Conservation (phyloP, 2,329 filamentous ascomycete species). For the Sordariomycetes sp. region DNA sequence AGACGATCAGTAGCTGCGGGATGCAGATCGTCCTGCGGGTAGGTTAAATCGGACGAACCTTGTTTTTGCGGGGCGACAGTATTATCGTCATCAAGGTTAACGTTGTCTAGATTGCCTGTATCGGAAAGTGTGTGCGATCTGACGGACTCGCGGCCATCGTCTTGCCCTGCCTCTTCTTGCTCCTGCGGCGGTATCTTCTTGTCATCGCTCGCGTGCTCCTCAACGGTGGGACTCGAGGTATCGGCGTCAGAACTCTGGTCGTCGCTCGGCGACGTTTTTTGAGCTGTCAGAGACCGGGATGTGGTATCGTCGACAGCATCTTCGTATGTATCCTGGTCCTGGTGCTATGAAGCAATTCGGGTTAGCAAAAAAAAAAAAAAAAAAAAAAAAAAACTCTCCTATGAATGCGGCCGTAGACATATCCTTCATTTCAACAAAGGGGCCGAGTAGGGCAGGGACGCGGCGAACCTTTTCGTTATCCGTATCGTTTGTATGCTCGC, state of each 20-base stretch:
- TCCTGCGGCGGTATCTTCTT: slow-evolving; percentile 5
- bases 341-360: neutral
- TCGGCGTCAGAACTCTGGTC: neutral
- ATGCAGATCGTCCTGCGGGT: neutral
- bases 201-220: slow-evolving; percentile 4
- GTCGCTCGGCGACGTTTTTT: slow-evolving; percentile 18
- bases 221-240: slow-evolving; percentile 5
- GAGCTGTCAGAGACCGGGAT: slow-evolving; percentile 48
- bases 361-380: slow-evolving; percentile 4
- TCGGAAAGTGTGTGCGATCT: slow-evolving; percentile 26
- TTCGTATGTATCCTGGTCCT: slow-evolving; percentile 71
- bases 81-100: slow-evolving; percentile 53
- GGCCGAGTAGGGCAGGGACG: neutral
- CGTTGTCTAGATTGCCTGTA: slow-evolving; percentile 39
- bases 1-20: slow-evolving; percentile 6
- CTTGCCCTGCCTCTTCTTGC: neutral
- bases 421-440: neutral
- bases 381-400: slow-evolving; percentile 1
- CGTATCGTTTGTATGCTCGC: neutral
- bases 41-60: slow-evolving; percentile 14
- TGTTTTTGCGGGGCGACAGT: slow-evolving; percentile 15
- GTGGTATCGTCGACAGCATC: slow-evolving; percentile 60
- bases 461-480: neutral
- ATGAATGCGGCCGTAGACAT: neutral
- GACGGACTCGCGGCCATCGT: slow-evolving; percentile 1